These are phyloP conservation scores for Clonostachys chloroleuca DNA, from an alignment of 2,329 filamentous ascomycete species.

Conservation along the genomic window DNA sequence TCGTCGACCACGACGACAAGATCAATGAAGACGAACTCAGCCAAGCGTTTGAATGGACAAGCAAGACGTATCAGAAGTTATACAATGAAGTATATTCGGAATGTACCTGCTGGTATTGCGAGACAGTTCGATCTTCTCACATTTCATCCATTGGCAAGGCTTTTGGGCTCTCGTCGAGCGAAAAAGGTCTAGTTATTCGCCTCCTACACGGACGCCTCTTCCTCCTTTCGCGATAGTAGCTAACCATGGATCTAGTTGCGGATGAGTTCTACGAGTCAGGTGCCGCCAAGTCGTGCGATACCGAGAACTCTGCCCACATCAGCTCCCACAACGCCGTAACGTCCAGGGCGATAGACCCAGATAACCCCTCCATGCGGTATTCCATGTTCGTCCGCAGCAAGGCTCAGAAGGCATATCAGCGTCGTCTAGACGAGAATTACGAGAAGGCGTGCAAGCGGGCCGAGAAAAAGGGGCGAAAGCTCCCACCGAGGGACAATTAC, in stretches of 20 bases:
- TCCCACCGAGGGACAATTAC: slow-evolving; percentile 43
- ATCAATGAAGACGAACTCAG: slow-evolving; percentile 64
- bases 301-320: not conserved
- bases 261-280: not conserved
- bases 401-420: slow-evolving; percentile 6
- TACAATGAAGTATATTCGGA: slow-evolving; percentile 68
- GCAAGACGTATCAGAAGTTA: slow-evolving; percentile 60
- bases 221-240: too few species aligned
- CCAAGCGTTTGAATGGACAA: slow-evolving; percentile 67
- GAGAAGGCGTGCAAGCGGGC: slow-evolving; percentile 45
- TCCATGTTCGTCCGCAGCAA: not conserved
- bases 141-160: slow-evolving; percentile 38
- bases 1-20: slow-evolving; percentile 83
- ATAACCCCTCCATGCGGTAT: not conserved
- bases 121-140: slow-evolving; percentile 42
- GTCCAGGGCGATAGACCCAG: not conserved
- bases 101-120: slow-evolving; percentile 84
- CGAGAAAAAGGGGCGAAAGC: slow-evolving; percentile 38
- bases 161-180: slow-evolving; percentile 16
- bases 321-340: not conserved
- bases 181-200: not conserved
- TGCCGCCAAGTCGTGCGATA: not conserved
- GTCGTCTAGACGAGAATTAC: slow-evolving; percentile 50
- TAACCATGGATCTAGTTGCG: not conserved
- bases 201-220: too few species aligned